Conservation (phyloP, 2,329 filamentous ascomycete species). For the Fusarium siculi region DNA sequence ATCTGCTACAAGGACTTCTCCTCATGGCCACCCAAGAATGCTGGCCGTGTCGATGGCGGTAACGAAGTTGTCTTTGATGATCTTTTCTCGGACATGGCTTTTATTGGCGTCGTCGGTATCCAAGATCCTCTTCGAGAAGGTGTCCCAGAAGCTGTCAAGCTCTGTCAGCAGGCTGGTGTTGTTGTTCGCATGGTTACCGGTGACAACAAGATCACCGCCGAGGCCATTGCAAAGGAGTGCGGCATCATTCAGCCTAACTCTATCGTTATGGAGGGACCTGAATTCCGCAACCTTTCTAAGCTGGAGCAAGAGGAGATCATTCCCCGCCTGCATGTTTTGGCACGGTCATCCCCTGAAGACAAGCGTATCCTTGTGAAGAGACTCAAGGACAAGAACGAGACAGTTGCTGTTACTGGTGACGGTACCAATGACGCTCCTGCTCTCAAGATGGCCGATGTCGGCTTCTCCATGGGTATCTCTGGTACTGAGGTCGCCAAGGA, state of each 20-base stretch:
- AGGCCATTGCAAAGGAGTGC: slow-evolving; percentile 82
- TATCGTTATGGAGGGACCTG: slow-evolving; percentile 80
- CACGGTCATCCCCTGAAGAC: slow-evolving; percentile 79
- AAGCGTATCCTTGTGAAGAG: slow-evolving; percentile 78
- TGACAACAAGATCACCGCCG: slow-evolving; percentile 82
- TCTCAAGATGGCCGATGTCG: slow-evolving; percentile 82
- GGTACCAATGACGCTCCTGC: slow-evolving; percentile 87
- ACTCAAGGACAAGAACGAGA: slow-evolving; percentile 78
- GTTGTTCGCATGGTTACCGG: slow-evolving; percentile 88
- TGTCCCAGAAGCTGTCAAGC: slow-evolving; percentile 76
- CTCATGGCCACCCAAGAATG: slow-evolving; percentile 80
- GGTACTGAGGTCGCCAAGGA: slow-evolving; percentile 88
- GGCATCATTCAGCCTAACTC: slow-evolving; percentile 77
- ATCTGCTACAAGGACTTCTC: slow-evolving; percentile 87
- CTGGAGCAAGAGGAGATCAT: slow-evolving; percentile 74
- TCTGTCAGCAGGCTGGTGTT: slow-evolving; percentile 81
- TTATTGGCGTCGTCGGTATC: slow-evolving; percentile 79
- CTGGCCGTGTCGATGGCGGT: slow-evolving; percentile 64
- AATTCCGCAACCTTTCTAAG: slow-evolving; percentile 77
- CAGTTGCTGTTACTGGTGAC: slow-evolving; percentile 84
- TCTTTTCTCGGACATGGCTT: slow-evolving; percentile 73
- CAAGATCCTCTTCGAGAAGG: slow-evolving; percentile 82
- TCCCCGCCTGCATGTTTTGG: slow-evolving; percentile 75
- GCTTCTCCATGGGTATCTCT: slow-evolving; percentile 87
- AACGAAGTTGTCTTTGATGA: slow-evolving; percentile 73